Evolutionary conservation across 352 stramenopile genomes (phyloP).

Genomic region (Salisapilia sapeloensis): DNA sequence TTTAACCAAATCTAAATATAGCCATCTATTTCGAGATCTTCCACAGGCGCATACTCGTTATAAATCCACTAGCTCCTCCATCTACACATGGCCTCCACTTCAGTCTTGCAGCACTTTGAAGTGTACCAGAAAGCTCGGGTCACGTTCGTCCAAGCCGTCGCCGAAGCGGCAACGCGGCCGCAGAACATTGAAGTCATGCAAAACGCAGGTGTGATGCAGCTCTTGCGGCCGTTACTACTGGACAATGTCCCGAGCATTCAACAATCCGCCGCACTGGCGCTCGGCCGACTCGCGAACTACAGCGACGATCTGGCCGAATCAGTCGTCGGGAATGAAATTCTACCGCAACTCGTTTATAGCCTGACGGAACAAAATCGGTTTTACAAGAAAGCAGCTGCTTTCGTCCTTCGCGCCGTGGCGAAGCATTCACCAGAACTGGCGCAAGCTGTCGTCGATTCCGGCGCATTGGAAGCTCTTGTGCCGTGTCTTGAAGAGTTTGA

Average conservation of each 20-base stretch:
- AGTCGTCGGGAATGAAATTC: conserved; percentile 90
- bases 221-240: conserved; percentile 84
- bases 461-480: conserved; percentile 83
- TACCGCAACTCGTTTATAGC: conserved; percentile 94
- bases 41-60: no score
- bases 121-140: conserved; percentile 92
- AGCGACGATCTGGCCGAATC: conserved; percentile 89
- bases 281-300: conserved; percentile 90
- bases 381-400: conserved; percentile 92
- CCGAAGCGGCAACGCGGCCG: conserved; percentile 84
- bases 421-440: conserved; percentile 91
- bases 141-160: conserved; percentile 89
- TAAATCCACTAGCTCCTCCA: no score
- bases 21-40: no score
- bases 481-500: conserved; percentile 92
- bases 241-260: conserved; percentile 94
- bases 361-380: conserved; percentile 90
- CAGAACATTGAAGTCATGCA: conserved; percentile 96
- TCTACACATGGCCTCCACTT: conserved; percentile 56
- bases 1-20: no score
- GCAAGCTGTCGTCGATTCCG: conserved; percentile 88
- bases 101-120: conserved; percentile 90
- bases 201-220: conserved; percentile 91
- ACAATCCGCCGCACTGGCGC: conserved; percentile 85
- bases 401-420: conserved; percentile 86